Base-by-base conservation (phyloP, 192 early-diverging fungal genomes). In the Endogone sp. region DNA sequence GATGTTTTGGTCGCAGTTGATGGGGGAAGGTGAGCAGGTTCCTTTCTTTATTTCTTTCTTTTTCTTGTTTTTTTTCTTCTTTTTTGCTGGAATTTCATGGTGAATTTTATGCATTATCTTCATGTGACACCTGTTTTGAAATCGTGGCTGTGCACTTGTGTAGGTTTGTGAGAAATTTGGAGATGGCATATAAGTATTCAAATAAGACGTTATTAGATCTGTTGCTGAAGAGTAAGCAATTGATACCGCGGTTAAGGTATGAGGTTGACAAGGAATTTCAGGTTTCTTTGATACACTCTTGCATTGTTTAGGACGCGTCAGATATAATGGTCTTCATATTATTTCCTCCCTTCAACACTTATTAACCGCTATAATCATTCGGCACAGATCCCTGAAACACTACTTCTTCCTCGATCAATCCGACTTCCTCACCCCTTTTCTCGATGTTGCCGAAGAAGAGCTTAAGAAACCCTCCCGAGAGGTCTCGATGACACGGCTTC, bases 331-430 rank as follows among this genome's bases (percentile, higher is more conserved):
- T n/a, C n/a, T n/a, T n/a, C n/a, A n/a, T n/a, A n/a, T n/a, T n/a
- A n/a, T n/a, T n/a, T n/a, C 26, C 9, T 37, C 10, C 55, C 30
- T 37, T n/a, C n/a, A 56, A 56, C 56, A 58, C 58, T 13, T 25
- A 44, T 63, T 9, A 22, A 21, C 23, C 49, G 21, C 26, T 9
- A 11, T 30, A 32, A 28, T n/a, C n/a, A 61, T 25, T 29, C 2
- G 13, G 16, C 6, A n/a, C 69, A 93, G 90, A 60, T 96, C 95
- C 3, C 76, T 98, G 25, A 99, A 99, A 79, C 90, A 88, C 44
- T 97, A 94, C 75, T 91, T 97, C 60, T 82, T 99, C 64, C 82
- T 98, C 66, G 93, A 96, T 72, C 93, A 93, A 72, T 92, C 93
- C 0, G 98, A 99, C 71, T 99, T 91, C 70, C 75, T 99, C 56